A percentile compares a stretch with the other conserved stretches of the same genome.
Evolutionary conservation across 108 stramenopile species (phyloP).

Genomic region (Nannochloropsis salina): DNA sequence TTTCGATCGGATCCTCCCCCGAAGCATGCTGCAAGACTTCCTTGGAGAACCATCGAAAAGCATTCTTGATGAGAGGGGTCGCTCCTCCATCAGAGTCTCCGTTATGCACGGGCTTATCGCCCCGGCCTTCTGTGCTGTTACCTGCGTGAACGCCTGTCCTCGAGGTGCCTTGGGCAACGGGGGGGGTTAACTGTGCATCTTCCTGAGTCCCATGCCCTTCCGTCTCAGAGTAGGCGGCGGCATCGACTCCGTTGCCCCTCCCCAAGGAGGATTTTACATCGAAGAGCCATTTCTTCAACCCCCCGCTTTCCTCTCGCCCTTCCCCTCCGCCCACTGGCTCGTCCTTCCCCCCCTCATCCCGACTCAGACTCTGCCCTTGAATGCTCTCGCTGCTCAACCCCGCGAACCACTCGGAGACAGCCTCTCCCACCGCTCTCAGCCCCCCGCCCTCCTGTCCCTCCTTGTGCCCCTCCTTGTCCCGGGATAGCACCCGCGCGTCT

Average conservation of each 20-base stretch:
- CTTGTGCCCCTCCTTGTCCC: neutral
- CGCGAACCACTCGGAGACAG: conserved; percentile 3
- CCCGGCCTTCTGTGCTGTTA: neutral
- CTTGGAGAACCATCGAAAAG: neutral
- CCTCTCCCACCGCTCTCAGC: neutral
- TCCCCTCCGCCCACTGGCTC: neutral
- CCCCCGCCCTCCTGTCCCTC: neutral
- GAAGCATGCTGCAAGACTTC: neutral
- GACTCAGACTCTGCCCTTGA: neutral
- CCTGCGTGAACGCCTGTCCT: neutral
- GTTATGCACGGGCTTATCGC: neutral
- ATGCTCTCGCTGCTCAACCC: neutral
- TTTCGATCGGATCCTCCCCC: neutral
- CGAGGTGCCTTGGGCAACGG: neutral
- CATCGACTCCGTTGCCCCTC: neutral
- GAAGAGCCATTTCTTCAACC: neutral
- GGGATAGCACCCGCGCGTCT: neutral
- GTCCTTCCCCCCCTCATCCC: neutral
- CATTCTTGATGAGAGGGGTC: neutral
- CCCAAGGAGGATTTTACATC: neutral
- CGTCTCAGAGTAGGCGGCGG: neutral
- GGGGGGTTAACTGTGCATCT: neutral
- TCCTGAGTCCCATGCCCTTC: neutral
- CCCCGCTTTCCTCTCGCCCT: neutral
- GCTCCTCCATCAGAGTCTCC: neutral